Evolutionary conservation across 2,329 filamentous ascomycete species (phyloP).

Genomic region (Pyrenophora tritici-repentis): DNA sequence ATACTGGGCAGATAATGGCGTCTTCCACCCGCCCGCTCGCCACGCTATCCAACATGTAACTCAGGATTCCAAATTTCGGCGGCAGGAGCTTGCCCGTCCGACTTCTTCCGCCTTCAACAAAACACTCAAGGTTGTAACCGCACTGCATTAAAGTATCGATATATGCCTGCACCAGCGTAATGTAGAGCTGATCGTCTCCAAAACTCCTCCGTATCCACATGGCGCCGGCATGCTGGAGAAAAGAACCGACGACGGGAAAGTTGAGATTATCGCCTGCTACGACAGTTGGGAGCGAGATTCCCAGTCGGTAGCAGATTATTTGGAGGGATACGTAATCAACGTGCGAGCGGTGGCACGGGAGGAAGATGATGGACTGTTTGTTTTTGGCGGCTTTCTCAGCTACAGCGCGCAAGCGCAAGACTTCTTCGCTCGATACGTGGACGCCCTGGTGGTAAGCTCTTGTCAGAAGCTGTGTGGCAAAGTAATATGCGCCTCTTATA

Average conservation of each 20-base stretch:
- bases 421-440: constrained; percentile 93
- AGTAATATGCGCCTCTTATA: constrained; percentile 89
- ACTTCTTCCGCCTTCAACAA: constrained; percentile 95
- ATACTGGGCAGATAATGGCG: constrained; percentile 91
- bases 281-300: constrained; percentile 85
- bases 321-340: constrained; percentile 96
- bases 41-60: constrained; percentile 88
- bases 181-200: constrained; percentile 87
- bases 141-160: constrained; percentile 89
- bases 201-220: constrained; percentile 97
- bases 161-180: constrained; percentile 92
- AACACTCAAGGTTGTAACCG: constrained; percentile 95
- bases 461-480: constrained; percentile 84
- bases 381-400: constrained; percentile 81
- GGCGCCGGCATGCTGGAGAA: constrained; percentile 90
- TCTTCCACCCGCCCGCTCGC: constrained; percentile 87
- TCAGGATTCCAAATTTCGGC: constrained; percentile 94
- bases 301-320: constrained; percentile 91
- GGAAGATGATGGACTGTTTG: constrained; percentile 93
- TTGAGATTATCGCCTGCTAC: constrained; percentile 97
- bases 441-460: constrained; percentile 97
- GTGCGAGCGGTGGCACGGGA: constrained; percentile 93
- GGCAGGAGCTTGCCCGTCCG: constrained; percentile 91
- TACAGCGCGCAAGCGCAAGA: constrained; percentile 78
- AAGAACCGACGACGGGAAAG: constrained; percentile 85